Conservation (phyloP, 805 yeast species). For the Ascoidea tarda region DNA sequence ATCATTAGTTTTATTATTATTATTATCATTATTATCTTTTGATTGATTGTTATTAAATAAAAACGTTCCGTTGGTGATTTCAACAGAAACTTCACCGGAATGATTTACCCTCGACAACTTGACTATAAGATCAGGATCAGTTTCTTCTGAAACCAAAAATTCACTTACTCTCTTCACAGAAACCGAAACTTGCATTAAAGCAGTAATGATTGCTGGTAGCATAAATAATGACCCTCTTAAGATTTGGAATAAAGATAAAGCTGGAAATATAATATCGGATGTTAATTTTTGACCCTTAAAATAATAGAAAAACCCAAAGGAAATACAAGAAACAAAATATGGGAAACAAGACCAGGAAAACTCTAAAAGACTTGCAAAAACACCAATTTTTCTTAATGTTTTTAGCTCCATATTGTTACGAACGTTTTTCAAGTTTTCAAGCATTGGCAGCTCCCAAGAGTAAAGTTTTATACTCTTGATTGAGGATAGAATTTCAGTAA, state of each 20-base stretch:
- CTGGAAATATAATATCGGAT: slow-evolving; percentile 58
- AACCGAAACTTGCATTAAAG: slow-evolving; percentile 43
- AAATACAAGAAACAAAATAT: slow-evolving; percentile 44
- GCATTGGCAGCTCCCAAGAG: slow-evolving; percentile 59
- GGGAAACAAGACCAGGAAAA: slow-evolving; percentile 58
- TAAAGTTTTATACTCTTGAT: slow-evolving; percentile 54
- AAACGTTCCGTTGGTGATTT: slow-evolving; percentile 35
- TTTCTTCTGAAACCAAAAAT: slow-evolving; percentile 32
- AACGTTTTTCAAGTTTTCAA: slow-evolving; percentile 31
- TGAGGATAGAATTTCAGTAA: slow-evolving; percentile 44
- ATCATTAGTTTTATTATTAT: neutral
- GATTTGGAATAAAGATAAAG: slow-evolving; percentile 44
- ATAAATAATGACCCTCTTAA: slow-evolving; percentile 43
- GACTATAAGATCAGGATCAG: slow-evolving; percentile 24
- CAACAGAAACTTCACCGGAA: slow-evolving; percentile 19
- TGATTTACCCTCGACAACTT: slow-evolving; percentile 12
- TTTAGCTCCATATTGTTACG: slow-evolving; percentile 46
- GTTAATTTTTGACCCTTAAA: slow-evolving; percentile 34
- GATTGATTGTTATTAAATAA: slow-evolving; percentile 26
- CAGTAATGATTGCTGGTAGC: slow-evolving; percentile 42
- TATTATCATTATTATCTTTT: neutral
- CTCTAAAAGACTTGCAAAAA: slow-evolving; percentile 28
- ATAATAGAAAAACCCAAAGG: slow-evolving; percentile 39
- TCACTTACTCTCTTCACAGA: slow-evolving; percentile 38
- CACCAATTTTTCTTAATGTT: slow-evolving; percentile 34